Evolutionary conservation across 441 rosid species (phyloP), one percentile per base, ranked within the genome.

Genomic region (Geranium incanum): DNA sequence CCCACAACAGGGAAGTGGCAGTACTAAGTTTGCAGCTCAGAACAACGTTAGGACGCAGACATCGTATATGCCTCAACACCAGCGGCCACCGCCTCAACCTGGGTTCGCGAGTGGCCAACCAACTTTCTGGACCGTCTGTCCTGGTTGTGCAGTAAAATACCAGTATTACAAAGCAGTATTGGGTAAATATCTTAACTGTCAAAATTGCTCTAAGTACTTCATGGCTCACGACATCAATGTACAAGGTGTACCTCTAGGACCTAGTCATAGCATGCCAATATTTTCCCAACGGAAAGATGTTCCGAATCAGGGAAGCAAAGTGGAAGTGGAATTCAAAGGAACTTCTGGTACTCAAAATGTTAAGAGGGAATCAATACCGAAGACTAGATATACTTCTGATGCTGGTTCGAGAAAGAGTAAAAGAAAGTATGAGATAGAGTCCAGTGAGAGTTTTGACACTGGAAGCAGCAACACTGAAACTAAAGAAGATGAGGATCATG

Each of bases 61-160:
- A 72, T 76, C 71, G 75, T 75, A 76, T 52, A 85, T 79, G 73
- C 52, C 72, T 38, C 85, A 77, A 59, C 81, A 77, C 48, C 81
- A 71, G 67, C 81, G 70, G 67, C 65, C 70, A 71, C 82, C 83
- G 59, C 66, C 78, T 70, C 88, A 84, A 80, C 52, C 79, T 38
- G 77, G 83, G 38, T 76, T 33, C 63, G 59, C 68, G 52, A 79
- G 78, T 81, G 86, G 71, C 13, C 75, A 57, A 12, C 68, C 48
- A 23, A 83, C 82, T 13, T 90, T 92, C 80, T 87, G 94, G 91
- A 87, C 94, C 71, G 77, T 78, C 38, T 94, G 98, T 71, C 84
- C 90, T 8, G 86, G 76, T 80, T 91, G 98, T 78, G 48, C 41
- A 0, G 77, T 64, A 15, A 85, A 64, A 75, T 80, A 85, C 76